phyloP scores from a whole-genome alignment of 768 basidiomycete genomes.

The Leccinum boreale region DNA sequence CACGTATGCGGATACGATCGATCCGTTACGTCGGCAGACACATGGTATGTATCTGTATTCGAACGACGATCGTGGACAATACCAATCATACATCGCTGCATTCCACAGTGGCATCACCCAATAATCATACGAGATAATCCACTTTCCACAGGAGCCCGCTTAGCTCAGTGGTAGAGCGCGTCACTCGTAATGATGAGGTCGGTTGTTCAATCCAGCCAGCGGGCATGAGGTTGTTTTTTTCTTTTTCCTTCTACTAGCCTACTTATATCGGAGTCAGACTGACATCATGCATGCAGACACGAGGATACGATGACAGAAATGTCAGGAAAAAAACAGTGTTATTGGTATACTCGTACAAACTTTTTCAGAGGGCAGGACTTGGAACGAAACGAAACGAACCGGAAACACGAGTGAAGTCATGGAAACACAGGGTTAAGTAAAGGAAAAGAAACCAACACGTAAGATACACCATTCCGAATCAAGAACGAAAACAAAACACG shows the following conservation, averaged over 20 bases:
- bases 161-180: constrained; percentile 9
- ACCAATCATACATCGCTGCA: background rate
- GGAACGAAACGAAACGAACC: background rate
- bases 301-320: background rate
- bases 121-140: background rate
- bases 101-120: background rate
- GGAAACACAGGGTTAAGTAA: background rate
- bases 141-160: background rate
- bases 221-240: constrained; percentile 22
- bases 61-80: background rate
- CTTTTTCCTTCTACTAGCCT: background rate
- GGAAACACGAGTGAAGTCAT: background rate
- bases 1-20: background rate
- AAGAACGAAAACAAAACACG: background rate
- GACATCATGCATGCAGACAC: background rate
- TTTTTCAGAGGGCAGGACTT: background rate
- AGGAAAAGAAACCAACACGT: background rate
- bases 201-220: constrained; percentile 46
- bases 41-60: background rate
- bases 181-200: constrained; percentile 39
- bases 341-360: background rate
- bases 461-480: background rate
- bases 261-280: too few species aligned
- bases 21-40: too few species aligned
- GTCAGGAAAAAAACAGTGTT: background rate